phyloP scores from a whole-genome alignment of 768 basidiomycete genomes.

The Pseudohyphozyma bogoriensis region DNA sequence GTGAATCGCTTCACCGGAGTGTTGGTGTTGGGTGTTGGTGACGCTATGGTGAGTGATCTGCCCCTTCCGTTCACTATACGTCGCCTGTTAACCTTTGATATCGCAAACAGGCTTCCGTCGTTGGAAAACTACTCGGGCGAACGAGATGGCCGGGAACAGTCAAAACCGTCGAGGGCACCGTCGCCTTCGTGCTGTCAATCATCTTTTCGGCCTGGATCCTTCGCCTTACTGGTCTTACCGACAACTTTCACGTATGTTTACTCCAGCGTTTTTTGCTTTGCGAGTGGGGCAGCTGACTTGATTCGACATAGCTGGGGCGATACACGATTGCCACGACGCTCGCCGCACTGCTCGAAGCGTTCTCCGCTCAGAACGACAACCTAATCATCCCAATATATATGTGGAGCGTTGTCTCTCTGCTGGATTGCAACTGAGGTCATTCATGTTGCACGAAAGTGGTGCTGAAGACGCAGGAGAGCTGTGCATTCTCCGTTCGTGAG shows the following conservation, averaged over 20 bases:
- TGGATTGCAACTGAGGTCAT: too few species aligned
- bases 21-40: conserved; percentile 79
- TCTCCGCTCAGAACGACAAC: conserved; percentile 95
- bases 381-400: conserved; percentile 89
- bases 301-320: conserved; percentile 47
- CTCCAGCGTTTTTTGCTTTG: not conserved
- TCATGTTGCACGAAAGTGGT: too few species aligned
- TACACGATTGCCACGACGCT: conserved; percentile 58
- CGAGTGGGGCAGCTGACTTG: too few species aligned
- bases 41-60: conserved; percentile 61
- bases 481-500: too few species aligned
- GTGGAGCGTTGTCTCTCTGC: conserved; percentile 74
- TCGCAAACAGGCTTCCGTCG: conserved; percentile 64
- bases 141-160: conserved; percentile 74
- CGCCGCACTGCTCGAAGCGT: conserved; percentile 70
- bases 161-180: conserved; percentile 86
- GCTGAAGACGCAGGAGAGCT: too few species aligned
- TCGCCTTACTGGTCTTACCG: conserved; percentile 58
- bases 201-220: conserved; percentile 59
- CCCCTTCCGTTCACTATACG: too few species aligned
- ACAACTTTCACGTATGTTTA: conserved; percentile 60
- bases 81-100: too few species aligned
- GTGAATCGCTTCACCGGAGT: conserved; percentile 72
- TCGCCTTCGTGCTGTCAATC: conserved; percentile 67
- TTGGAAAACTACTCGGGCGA: conserved; percentile 72